Conservation (phyloP, 164 flowering plant species). For the Brasenia schreberi region DNA sequence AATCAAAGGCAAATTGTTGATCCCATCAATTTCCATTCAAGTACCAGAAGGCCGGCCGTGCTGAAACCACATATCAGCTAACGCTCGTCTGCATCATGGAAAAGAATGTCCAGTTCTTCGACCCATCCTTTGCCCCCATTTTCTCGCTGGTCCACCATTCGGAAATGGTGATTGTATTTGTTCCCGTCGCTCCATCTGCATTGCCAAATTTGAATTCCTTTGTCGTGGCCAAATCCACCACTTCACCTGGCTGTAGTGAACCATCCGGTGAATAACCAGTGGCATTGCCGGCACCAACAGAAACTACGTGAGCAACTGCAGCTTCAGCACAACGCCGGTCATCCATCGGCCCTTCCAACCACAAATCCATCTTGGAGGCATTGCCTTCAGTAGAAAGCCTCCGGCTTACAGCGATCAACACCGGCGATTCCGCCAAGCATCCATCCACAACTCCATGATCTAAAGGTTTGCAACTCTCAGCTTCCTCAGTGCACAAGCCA, state of each 20-base stretch:
- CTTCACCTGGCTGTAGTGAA: neutral
- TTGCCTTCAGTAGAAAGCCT: neutral
- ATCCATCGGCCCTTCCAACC: neutral
- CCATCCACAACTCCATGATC: conserved; percentile 13
- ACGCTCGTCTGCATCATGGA: conserved; percentile 68
- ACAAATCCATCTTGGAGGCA: neutral
- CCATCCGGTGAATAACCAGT: neutral
- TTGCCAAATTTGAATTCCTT: conserved; percentile 85
- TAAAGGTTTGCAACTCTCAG: conserved; percentile 29
- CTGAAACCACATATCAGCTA: conserved; percentile 22
- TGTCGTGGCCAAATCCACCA: conserved; percentile 29
- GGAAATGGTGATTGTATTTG: conserved; percentile 28
- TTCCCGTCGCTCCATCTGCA: conserved; percentile 30
- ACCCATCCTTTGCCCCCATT: conserved; percentile 27
- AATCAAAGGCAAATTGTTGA: neutral
- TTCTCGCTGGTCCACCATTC: conserved; percentile 77
- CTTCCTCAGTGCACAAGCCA: conserved; percentile 50
- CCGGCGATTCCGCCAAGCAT: neutral
- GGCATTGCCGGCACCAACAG: neutral
- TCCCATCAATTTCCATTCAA: neutral
- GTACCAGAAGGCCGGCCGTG: neutral
- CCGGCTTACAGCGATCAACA: neutral
- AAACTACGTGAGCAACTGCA: neutral
- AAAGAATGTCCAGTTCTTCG: conserved; percentile 65
- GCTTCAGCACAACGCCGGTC: neutral